Percentiles rank a stretch among this genome's conserved stretches.
Evolutionary conservation across 2,329 filamentous ascomycete genomes (phyloP).

Genomic region (Fusarium graminum): DNA sequence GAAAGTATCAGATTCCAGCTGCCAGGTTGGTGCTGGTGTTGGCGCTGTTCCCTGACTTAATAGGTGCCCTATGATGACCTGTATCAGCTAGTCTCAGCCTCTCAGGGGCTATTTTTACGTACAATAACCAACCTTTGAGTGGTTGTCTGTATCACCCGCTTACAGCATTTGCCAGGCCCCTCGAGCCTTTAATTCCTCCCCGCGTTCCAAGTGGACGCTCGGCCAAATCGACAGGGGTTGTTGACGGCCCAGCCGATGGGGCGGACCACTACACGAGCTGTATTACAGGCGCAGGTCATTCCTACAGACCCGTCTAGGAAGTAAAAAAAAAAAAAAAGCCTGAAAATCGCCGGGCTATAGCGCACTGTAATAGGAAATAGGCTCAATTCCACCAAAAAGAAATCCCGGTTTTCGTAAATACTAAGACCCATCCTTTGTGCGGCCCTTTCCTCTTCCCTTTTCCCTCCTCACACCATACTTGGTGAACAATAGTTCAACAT

Average conservation of each 20-base stretch:
- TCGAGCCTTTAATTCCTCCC: slow-evolving; percentile 41
- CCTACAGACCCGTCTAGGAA: slow-evolving; percentile 25
- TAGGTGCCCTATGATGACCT: slow-evolving; percentile 7
- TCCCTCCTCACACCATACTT: slow-evolving; percentile 47
- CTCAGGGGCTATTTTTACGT: slow-evolving; percentile 38
- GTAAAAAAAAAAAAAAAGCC: slow-evolving; percentile 40
- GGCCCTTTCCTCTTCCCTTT: slow-evolving; percentile 33
- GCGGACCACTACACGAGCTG: slow-evolving; percentile 13
- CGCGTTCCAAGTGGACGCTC: slow-evolving; percentile 41
- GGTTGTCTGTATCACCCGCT: slow-evolving; percentile 27
- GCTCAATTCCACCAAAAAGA: slow-evolving; percentile 40
- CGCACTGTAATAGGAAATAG: slow-evolving; percentile 32
- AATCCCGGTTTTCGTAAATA: slow-evolving; percentile 39
- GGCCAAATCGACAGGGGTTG: slow-evolving; percentile 20
- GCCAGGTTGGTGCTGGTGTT: slow-evolving; percentile 13
- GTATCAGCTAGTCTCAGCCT: slow-evolving; percentile 21
- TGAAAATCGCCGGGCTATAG: slow-evolving; percentile 30
- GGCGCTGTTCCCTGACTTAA: slow-evolving; percentile 11
- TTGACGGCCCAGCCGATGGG: slow-evolving; percentile 17
- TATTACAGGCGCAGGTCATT: slow-evolving; percentile 18
- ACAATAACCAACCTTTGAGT: slow-evolving; percentile 21
- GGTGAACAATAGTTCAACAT: slow-evolving; percentile 44
- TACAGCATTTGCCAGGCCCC: slow-evolving; percentile 11
- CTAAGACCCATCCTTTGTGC: slow-evolving; percentile 35
- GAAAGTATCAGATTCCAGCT: slow-evolving; percentile 21